Evolutionary conservation across 2,329 filamentous ascomycete genomes (phyloP), one percentile per base, ranked within the genome.

Genomic region (Myriosclerotinia curreyana): DNA sequence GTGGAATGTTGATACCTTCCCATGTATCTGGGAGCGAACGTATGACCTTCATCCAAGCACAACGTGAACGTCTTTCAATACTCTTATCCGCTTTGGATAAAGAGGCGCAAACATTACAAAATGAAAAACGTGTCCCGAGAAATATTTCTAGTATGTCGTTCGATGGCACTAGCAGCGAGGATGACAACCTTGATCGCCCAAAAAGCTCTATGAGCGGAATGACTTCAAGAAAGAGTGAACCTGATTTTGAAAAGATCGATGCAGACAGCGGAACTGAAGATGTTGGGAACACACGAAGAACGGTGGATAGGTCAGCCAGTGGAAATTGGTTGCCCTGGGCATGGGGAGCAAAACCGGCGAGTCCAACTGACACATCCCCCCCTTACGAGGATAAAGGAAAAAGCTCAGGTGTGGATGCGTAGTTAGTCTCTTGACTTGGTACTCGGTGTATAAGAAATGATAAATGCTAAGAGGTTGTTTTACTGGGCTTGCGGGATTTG

Each of bases 241-340:
- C 84, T 25, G 94, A 96, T 71, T 97, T 97, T 73, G 92, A 96
- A 73, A 90, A 91, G 75, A 91, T 96, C 69, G 90, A 95, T 67
- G 86, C 87, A 42, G 89, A 93, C 73, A 88, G 86, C 71, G 82
- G 82, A 12, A 79, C 79, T 34, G 86, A 85, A 72, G 83, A 84
- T 53, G 80, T 79, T 40, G 79, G 71, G 12, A 72, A 71, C 22
- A 71, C 38, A 17, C 66, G 66, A 34, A 63, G 66, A 60, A 40
- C 77, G 34, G 67, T 70, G 56, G 66, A 73, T 64, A 70, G 78
- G 66, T 67, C 66, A 65, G 69, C 66, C 64, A 75, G 75, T 67
- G 77, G 78, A 1, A 74, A 76, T 5, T 82, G 80, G 80, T 77
- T 82, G 75, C 80, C 80, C 9, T 82, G 80, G 80, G 77, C 76